These are phyloP conservation scores for Escallonia rubra DNA, from an alignment of 129 eudicot genomes.

Conservation along the genomic window DNA sequence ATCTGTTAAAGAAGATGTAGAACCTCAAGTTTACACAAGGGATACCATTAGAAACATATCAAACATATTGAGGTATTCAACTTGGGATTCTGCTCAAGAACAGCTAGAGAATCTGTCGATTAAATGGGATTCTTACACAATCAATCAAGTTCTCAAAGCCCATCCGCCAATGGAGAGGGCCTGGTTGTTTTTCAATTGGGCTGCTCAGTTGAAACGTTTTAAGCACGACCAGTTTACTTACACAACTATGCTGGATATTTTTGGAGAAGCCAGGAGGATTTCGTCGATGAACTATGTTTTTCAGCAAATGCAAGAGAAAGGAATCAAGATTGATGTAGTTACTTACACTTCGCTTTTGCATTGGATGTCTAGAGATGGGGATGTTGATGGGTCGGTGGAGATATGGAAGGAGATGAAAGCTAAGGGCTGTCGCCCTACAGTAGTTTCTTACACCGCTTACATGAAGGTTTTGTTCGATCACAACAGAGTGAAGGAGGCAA, in stretches of 20 bases:
- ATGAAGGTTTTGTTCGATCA: conserved; percentile 75
- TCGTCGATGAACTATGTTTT: conserved; percentile 75
- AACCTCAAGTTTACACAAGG: conserved; percentile 50
- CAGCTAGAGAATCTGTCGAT: conserved; percentile 39
- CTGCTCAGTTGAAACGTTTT: conserved; percentile 45
- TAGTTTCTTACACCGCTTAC: conserved; percentile 84
- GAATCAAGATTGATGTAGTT: conserved; percentile 66
- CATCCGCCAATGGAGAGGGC: conserved; percentile 95
- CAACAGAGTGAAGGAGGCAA: conserved; percentile 62
- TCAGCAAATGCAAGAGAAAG: conserved; percentile 76
- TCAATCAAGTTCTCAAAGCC: conserved; percentile 82
- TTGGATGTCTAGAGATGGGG: conserved; percentile 88
- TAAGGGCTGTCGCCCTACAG: conserved; percentile 57
- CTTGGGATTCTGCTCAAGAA: conserved; percentile 84
- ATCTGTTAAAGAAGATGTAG: conserved; percentile 20
- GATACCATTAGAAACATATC: conserved; percentile 53
- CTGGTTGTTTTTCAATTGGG: conserved; percentile 89
- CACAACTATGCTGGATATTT: conserved; percentile 92
- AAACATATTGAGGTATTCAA: conserved; percentile 48
- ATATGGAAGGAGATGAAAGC: conserved; percentile 77
- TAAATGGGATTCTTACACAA: conserved; percentile 87
- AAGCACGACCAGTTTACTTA: conserved; percentile 87
- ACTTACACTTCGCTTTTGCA: conserved; percentile 80
- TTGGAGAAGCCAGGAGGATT: conserved; percentile 86
- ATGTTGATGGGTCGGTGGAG: conserved; percentile 62